Conservation (phyloP, 2,329 filamentous ascomycete species). For the Nemania sp. region DNA sequence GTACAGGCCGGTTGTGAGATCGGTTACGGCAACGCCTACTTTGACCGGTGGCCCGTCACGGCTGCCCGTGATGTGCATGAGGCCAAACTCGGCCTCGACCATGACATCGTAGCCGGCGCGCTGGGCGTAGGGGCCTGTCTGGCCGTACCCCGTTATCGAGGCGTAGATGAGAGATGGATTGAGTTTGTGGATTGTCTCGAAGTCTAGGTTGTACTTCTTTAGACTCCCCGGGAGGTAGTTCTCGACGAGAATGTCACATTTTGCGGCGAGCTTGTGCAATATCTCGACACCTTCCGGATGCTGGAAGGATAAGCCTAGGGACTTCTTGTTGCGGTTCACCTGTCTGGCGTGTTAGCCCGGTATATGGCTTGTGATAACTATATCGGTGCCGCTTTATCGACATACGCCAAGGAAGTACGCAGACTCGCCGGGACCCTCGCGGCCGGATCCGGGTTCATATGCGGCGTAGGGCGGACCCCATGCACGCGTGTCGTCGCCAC, state of each 20-base stretch:
- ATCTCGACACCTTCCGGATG: constrained; percentile 86
- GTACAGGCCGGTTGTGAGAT: constrained; percentile 94
- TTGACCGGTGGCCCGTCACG: constrained; percentile 93
- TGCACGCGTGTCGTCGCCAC: constrained; percentile 92
- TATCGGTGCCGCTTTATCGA: neutral
- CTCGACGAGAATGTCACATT: constrained; percentile 93
- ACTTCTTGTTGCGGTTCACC: constrained; percentile 98
- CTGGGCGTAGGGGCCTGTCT: constrained; percentile 89
- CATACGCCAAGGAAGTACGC: constrained; percentile 92
- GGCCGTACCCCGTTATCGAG: constrained; percentile 96
- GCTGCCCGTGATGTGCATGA: constrained; percentile 97
- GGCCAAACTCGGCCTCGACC: constrained; percentile 97
- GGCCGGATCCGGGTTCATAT: constrained; percentile 71
- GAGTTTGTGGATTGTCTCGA: constrained; percentile 79
- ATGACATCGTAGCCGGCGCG: constrained; percentile 98
- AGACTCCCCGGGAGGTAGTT: constrained; percentile 94
- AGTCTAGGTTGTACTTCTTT: constrained; percentile 93
- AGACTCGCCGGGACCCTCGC: constrained; percentile 84
- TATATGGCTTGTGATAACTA: neutral
- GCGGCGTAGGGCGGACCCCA: constrained; percentile 96
- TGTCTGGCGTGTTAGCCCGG: constrained; percentile 53
- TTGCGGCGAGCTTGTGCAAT: constrained; percentile 83
- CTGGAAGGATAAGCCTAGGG: constrained; percentile 90
- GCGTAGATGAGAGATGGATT: constrained; percentile 93
- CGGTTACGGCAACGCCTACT: constrained; percentile 96